These are phyloP conservation scores for Antitrichia curtipendula DNA, from an alignment of 225 moss, liverwort and hornwort genomes.

Conservation along the genomic window DNA sequence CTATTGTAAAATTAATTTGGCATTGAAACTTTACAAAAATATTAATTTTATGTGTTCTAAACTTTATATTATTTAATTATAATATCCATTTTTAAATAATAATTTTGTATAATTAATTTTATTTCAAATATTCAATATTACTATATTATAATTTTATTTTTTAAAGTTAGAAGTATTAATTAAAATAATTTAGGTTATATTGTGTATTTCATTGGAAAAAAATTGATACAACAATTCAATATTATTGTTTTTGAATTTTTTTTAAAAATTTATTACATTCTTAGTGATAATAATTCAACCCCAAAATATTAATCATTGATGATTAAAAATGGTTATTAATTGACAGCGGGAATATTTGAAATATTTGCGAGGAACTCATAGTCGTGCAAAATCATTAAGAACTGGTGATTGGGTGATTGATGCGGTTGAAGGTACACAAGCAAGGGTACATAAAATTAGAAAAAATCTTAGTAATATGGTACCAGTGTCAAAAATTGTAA, in stretches of 20 bases:
- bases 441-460: constrained; percentile 32
- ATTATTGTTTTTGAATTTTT: background rate
- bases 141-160: background rate
- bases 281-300: too few species aligned
- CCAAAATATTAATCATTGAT: background rate
- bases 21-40: background rate
- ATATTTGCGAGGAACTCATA: constrained; percentile 53
- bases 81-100: too few species aligned
- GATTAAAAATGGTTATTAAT: background rate
- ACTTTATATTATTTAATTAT: background rate
- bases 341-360: constrained; percentile 66
- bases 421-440: constrained; percentile 63
- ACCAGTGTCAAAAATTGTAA: constrained; percentile 36
- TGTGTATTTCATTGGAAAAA: too few species aligned
- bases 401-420: constrained; percentile 75
- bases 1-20: too few species aligned
- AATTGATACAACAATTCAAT: background rate
- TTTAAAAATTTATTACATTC: background rate
- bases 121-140: background rate
- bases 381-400: constrained; percentile 35
- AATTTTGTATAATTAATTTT: accelerated
- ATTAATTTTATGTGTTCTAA: too few species aligned
- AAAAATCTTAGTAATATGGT: constrained; percentile 36
- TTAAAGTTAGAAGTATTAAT: background rate
- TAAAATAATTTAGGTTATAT: background rate